Conservation (phyloP, 371 early-diverging fungal species). For the Saksenaea vasiformis region DNA sequence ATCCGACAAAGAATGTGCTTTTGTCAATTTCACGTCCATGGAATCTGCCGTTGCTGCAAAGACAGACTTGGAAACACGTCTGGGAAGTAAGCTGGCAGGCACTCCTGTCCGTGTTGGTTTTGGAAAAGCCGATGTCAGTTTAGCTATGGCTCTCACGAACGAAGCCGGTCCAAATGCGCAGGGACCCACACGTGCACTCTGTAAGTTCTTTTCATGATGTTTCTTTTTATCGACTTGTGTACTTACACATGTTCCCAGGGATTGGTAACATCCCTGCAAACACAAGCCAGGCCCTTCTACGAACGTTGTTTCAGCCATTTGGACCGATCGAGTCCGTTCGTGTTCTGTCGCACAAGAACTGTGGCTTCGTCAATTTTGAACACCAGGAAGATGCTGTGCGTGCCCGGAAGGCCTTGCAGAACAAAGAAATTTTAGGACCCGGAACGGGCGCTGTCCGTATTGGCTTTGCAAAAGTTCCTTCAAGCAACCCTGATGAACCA, state of each 20-base stretch:
- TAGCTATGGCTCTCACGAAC: constrained; percentile 35
- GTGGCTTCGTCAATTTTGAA: constrained; percentile 96
- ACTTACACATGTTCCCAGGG: constrained; percentile 53
- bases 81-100: constrained; percentile 24
- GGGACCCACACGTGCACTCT: constrained; percentile 47
- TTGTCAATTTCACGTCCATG: constrained; percentile 42
- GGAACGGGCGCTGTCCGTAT: constrained; percentile 80
- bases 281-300: constrained; percentile 77
- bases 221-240: background rate
- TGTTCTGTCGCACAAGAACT: constrained; percentile 94
- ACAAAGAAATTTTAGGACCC: constrained; percentile 85
- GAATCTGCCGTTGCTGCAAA: constrained; percentile 45
- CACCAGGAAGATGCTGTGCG: constrained; percentile 87
- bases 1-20: constrained; percentile 64
- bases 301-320: constrained; percentile 77
- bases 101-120: constrained; percentile 34
- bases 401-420: constrained; percentile 86
- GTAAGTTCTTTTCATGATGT: constrained; percentile 34
- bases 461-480: constrained; percentile 86
- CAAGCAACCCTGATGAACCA: background rate
- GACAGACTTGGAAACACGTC: constrained; percentile 26
- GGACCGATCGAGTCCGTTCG: constrained; percentile 93
- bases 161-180: constrained; percentile 57
- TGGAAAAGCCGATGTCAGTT: constrained; percentile 41
- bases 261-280: constrained; percentile 92